Evolutionary conservation across 1,139 yeast genomes (phyloP), one percentile per base, ranked within the genome.

Genomic region (Protomyces macrosporus): DNA sequence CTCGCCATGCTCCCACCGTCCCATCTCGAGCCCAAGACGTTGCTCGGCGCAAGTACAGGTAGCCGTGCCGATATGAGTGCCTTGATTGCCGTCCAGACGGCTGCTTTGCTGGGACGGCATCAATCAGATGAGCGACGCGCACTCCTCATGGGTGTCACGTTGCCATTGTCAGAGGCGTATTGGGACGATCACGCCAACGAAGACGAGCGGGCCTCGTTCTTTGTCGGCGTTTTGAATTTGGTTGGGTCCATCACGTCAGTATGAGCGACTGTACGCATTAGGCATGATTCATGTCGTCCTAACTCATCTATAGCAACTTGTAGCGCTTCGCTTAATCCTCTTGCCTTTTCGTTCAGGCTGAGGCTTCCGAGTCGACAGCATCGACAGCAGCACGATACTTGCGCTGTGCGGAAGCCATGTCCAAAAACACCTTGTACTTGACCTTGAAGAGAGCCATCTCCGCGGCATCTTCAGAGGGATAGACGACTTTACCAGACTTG

Each of bases 371-470:
- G 10, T 57, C 61, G 30, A 57, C 48, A 14, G 55, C 54, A 70
- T 86, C 89, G 59, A 91, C 90, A 76, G 83, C 73, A 34, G 78
- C 76, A 74, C 98, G 82, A 76, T 88, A 91, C 70, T 79, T 82
- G 70, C 82, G 85, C 76, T 91, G 98, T 59, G 85, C 82, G 70
- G 79, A 82, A 64, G 95, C 90, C 82, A 89, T 95, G 72, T 90
- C 97, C 68, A 89, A 78, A 80, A 90, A 90, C 55, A 91, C 83
- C 73, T 83, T 81, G 77, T 90, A 93, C 76, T 93, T 93, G 52
- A 86, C 88, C 67, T 81, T 77, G 72, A 93, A 80, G 67, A 93
- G 79, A 70, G 79, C 79, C 71, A 90, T 80, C 74, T 89, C 96
- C 0, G 88, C 84, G 66, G 82, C 81, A 52, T 76, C 76, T 12